Evolutionary conservation across 2,329 filamentous ascomycete species (phyloP), one percentile per base, ranked within the genome.

Genomic region (Scolecobasidium constrictum): DNA sequence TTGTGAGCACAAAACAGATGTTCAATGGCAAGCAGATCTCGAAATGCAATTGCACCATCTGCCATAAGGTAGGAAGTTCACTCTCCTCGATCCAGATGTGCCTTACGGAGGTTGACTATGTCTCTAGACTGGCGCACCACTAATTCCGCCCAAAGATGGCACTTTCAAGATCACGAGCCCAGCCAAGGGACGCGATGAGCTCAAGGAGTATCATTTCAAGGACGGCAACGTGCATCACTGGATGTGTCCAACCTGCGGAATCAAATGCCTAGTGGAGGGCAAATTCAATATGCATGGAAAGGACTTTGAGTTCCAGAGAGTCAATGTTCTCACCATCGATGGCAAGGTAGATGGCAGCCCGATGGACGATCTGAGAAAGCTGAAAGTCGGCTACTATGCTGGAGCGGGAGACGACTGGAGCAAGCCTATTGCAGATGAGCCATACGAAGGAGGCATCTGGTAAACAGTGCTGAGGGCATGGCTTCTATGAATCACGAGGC

Each of bases 11-110:
- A 31, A 23, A 31, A 23, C 22, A 41, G 38, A 41, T 31, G 22
- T 28, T 31, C 28, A n/a, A 34, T 19, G 33, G 12, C 21, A 34
- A 34, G 38, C 38, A 34, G 20, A 41, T 41, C 7, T 31, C 38
- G 20, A 41, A 41, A 26, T 41, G 38, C 16, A 41, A 41, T 21
- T 41, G 38, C 12, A 41, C 38, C 26, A 33, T 41, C 38, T 41
- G 38, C 15, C 38, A 41, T 3, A 41, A 41, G 38, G 26, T 28
- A 35, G 22, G 38, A 11, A 33, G 7, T 21, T 39, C 13, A 15
- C 3, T 31, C 19, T 26, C 13, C 5, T 12, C 2, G 9, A n/a
- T n/a, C n/a, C n/a, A n/a, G n/a, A n/a, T n/a, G n/a, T n/a, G n/a
- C n/a, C n/a, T n/a, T n/a, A n/a, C n/a, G n/a, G n/a, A n/a, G n/a